phyloP scores from a whole-genome alignment of 805 yeast genomes.

The Danielia oregonensis region DNA sequence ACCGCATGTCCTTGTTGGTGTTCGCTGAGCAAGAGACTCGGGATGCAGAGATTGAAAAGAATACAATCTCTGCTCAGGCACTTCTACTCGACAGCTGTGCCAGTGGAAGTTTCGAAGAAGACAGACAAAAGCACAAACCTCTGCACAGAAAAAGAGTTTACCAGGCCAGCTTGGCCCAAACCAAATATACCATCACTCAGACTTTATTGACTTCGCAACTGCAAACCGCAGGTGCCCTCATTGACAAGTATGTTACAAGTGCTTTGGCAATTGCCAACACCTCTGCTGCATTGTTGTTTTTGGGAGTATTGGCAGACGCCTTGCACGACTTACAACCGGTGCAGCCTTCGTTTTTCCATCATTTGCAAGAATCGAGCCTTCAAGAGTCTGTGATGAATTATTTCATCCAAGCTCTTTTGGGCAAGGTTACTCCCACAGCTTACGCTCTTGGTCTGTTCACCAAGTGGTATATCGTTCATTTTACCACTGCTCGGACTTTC shows the following conservation, averaged over 20 bases:
- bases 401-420: slow-evolving; percentile 39
- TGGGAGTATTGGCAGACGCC: slow-evolving; percentile 24
- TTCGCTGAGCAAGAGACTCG: too few species aligned
- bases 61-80: slow-evolving; percentile 28
- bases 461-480: slow-evolving; percentile 40
- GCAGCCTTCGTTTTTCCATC: slow-evolving; percentile 20
- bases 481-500: slow-evolving; percentile 36
- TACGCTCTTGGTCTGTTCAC: slow-evolving; percentile 36
- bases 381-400: slow-evolving; percentile 13
- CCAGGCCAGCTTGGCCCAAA: slow-evolving; percentile 26
- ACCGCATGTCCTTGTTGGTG: slow-evolving; percentile 28
- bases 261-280: slow-evolving; percentile 4
- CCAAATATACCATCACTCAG: slow-evolving; percentile 20
- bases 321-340: slow-evolving; percentile 21
- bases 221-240: slow-evolving; percentile 1
- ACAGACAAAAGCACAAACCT: slow-evolving; percentile 5
- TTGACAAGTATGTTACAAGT: slow-evolving; percentile 4
- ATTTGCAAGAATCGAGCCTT: background rate
- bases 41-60: background rate
- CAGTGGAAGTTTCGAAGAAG: slow-evolving; percentile 27
- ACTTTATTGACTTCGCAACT: slow-evolving; percentile 2
- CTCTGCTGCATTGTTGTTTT: slow-evolving; percentile 14
- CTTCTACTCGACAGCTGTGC: slow-evolving; percentile 37
- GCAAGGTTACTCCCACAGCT: slow-evolving; percentile 40
- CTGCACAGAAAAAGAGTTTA: slow-evolving; percentile 20